Base-by-base conservation (phyloP, 768 basidiomycete species). In the Omphalotus guepiniiformis region DNA sequence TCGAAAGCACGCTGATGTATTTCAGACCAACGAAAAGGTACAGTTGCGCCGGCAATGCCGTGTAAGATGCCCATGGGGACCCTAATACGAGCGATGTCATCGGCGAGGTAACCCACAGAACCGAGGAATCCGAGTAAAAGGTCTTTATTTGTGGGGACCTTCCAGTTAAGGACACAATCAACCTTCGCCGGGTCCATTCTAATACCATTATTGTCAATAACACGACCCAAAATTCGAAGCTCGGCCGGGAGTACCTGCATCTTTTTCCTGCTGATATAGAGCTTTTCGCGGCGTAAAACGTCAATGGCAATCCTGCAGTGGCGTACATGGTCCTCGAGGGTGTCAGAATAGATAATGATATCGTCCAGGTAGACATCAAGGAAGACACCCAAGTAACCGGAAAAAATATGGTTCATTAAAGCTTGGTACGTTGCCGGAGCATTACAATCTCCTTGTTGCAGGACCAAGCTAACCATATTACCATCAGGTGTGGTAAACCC, bases 321-420 rank as follows among this genome's bases (percentile, higher is more conserved):
- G 8, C 55, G 9, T 0, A 60, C 37, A 32, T 74, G 72, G 1
- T 69, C 66, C 5, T 66, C 65, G 0, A 67, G 23, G 0, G 60
- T 53, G 9, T 72, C 39, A 0, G 70, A 75, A 52, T 64, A 74
- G 13, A 74, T 66, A 3, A 73, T n/a, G n/a, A n/a, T n/a, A n/a
- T n/a, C n/a, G n/a, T n/a, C n/a, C n/a, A n/a, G n/a, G n/a, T n/a
- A n/a, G 49, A 74, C 59, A 45, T 72, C 63, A 50, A 71, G 61
- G 37, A 72, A 68, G 0, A 43, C 39, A 0, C 72, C 73, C 36
- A 77, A 64, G 35, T 61, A 61, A 1, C 50, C 29, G 0, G 52
- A 36, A 38, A 67, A 68, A 0, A 76, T 55, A 32, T 74, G 63
- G 32, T 73, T 73, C 71, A 75, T 75, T 1, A 77, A 40, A 0